Base-by-base conservation (phyloP, 2,329 filamentous ascomycete species). In the Cercospora berteroae region DNA sequence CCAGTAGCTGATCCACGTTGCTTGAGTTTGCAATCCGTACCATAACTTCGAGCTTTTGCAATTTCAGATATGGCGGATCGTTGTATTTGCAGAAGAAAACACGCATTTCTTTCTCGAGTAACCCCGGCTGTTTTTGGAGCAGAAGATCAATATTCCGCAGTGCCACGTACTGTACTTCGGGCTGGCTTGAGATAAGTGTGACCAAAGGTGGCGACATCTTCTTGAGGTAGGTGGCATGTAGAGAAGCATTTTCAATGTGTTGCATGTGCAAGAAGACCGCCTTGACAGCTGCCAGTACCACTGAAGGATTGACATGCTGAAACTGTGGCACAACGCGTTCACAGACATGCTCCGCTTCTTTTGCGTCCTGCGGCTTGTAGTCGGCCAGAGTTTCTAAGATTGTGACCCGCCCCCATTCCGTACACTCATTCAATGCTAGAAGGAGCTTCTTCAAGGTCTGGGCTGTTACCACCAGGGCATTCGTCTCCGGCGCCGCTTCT, bases 1-100 rank as follows among this genome's bases (percentile, higher is more conserved):
- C 91, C 16, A 99, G 84, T 27, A 99, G 85, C 77, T 98, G 95
- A 77, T 99, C 95, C 68, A 94, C 94, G 77, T 98, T 99, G 77
- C 90, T 91, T 74, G 97, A 94, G 81, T 97, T 98, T 69, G 94
- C 93, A 88, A 99, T 98, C 79, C 95, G 90, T 58, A 99, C 94
- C 95, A 99, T 98, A 70, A 98, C 98, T 78, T 99, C 95, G 60
- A 99, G 87, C 78, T 99, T 99, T 78, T 97, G 91, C 68, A 99
- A 88, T 80, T 99, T 99, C 75, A 99, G 89, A 78, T 99, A 99
- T 23, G 93, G 93, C 1, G 95, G 94, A 74, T 99, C 95, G 78
- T 98, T 98, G 83, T 99, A 99, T 82, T 99, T 99, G 89, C 95
- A 99, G 83, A 99, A 99, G 83, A 99, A 99, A 8, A 99, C 95